phyloP scores from a whole-genome alignment of 2,329 filamentous ascomycete species.

The Hypoxylon sp. region DNA sequence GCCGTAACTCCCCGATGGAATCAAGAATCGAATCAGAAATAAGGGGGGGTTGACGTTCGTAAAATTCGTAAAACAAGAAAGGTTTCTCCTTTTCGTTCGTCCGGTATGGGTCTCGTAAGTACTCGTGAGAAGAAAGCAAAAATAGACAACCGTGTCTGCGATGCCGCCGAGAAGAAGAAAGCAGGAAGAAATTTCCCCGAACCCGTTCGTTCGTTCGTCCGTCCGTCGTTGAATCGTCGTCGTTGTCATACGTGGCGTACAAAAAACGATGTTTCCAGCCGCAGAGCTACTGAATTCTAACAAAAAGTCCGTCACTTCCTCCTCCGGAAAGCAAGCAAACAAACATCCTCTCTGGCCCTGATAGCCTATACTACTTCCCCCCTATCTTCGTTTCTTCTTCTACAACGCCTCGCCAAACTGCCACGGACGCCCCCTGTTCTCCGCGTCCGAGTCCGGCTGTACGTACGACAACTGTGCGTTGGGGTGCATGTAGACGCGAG shows the following conservation, averaged over 20 bases:
- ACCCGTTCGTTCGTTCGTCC: background rate
- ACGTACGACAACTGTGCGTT: background rate
- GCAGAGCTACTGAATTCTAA: too few relatives aligned
- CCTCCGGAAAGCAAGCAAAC: background rate
- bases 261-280: background rate
- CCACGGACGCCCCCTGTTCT: slow-evolving; percentile 17
- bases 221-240: background rate
- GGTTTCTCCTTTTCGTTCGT: background rate
- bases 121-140: background rate
- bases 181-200: background rate
- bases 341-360: too few relatives aligned
- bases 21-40: background rate
- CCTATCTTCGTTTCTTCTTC: too few relatives aligned
- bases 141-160: background rate
- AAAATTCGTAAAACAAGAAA: background rate
- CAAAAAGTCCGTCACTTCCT: too few relatives aligned
- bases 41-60: too few relatives aligned
- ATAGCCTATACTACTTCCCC: background rate
- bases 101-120: background rate
- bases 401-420: slow-evolving; percentile 30
- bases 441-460: background rate
- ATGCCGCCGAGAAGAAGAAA: background rate
- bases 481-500: background rate
- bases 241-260: background rate
- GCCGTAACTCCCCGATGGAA: too few relatives aligned